These are phyloP conservation scores for Porcisia hertigi DNA, from an alignment of 208 protist species.

Conservation along the genomic window DNA sequence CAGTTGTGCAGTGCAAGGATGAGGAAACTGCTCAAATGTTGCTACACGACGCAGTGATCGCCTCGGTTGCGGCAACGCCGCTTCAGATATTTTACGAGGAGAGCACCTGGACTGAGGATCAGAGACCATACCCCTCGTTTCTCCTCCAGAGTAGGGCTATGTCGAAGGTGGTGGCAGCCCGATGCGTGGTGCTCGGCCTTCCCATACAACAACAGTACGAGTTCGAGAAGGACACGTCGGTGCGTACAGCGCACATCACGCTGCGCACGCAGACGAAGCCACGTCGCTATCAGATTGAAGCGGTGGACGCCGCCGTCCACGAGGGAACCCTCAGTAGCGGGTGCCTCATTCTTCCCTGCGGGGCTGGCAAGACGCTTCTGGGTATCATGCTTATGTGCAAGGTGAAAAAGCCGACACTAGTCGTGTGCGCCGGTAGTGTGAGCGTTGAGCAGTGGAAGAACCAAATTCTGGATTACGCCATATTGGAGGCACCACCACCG, in stretches of 20 bases:
- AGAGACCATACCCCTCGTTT: conserved; percentile 36
- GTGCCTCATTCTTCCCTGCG: conserved; percentile 99
- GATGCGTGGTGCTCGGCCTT: conserved; percentile 72
- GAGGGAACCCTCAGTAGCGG: conserved; percentile 87
- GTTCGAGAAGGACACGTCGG: conserved; percentile 66
- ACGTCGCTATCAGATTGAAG: conserved; percentile 82
- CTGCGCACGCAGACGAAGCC: conserved; percentile 77
- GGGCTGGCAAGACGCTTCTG: conserved; percentile 99
- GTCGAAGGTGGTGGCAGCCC: conserved; percentile 64
- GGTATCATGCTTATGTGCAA: conserved; percentile 97
- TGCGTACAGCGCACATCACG: conserved; percentile 62
- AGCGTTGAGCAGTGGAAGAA: conserved; percentile 97
- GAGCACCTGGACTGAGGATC: conserved; percentile 29
- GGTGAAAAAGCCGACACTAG: conserved; percentile 94
- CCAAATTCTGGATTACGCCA: conserved; percentile 94
- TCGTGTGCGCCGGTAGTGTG: conserved; percentile 95
- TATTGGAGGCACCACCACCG: conserved; percentile 41
- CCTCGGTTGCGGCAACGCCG: conserved; percentile 44
- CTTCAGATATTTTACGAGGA: conserved; percentile 32
- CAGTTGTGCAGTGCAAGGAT: conserved; percentile 70
- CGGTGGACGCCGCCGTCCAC: conserved; percentile 65
- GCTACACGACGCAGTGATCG: conserved; percentile 54
- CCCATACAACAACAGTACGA: conserved; percentile 89
- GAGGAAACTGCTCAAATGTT: conserved; percentile 54
- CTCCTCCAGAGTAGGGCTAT: conserved; percentile 60